These are phyloP conservation scores for Elymus sibiricus DNA, from an alignment of 176 grass and related monocot genomes.

Conservation along the genomic window DNA sequence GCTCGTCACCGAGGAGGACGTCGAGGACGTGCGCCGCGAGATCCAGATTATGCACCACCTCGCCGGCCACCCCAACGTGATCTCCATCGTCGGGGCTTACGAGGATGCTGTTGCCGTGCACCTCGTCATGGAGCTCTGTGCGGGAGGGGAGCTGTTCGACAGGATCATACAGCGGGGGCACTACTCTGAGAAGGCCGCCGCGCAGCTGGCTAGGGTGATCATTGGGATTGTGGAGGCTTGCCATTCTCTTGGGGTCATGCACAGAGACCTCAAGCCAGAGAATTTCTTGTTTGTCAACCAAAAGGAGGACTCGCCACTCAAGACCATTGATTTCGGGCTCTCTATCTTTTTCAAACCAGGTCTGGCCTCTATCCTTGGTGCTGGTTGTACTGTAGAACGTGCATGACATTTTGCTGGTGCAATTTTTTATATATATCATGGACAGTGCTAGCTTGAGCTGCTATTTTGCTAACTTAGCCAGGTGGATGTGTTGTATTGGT, in stretches of 20 bases:
- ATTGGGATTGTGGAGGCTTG: slow-evolving; percentile 51
- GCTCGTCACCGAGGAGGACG: slow-evolving; percentile 87
- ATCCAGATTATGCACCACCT: slow-evolving; percentile 99
- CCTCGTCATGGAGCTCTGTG: slow-evolving; percentile 89
- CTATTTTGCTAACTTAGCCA: background rate
- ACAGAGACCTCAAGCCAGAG: slow-evolving; percentile 61
- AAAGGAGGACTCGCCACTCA: slow-evolving; percentile 44
- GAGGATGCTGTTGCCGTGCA: slow-evolving; percentile 86
- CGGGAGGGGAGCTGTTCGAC: slow-evolving; percentile 84
- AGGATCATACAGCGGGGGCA: slow-evolving; percentile 59
- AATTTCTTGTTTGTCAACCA: slow-evolving; percentile 63
- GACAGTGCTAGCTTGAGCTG: slow-evolving; percentile 7
- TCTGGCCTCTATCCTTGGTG: slow-evolving; percentile 2
- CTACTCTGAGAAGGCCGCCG: slow-evolving; percentile 62
- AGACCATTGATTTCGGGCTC: slow-evolving; percentile 62
- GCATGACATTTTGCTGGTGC: background rate
- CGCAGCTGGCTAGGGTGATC: slow-evolving; percentile 45
- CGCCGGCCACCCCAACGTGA: slow-evolving; percentile 64
- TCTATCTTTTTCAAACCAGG: slow-evolving; percentile 75
- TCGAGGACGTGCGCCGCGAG: slow-evolving; percentile 96
- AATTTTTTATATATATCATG: background rate
- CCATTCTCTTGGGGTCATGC: slow-evolving; percentile 64
- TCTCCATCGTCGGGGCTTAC: slow-evolving; percentile 51
- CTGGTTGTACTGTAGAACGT: background rate
- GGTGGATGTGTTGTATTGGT: background rate